phyloP scores from a whole-genome alignment of 495 filamentous ascomycete genomes.

The Lophium mytilinum region DNA sequence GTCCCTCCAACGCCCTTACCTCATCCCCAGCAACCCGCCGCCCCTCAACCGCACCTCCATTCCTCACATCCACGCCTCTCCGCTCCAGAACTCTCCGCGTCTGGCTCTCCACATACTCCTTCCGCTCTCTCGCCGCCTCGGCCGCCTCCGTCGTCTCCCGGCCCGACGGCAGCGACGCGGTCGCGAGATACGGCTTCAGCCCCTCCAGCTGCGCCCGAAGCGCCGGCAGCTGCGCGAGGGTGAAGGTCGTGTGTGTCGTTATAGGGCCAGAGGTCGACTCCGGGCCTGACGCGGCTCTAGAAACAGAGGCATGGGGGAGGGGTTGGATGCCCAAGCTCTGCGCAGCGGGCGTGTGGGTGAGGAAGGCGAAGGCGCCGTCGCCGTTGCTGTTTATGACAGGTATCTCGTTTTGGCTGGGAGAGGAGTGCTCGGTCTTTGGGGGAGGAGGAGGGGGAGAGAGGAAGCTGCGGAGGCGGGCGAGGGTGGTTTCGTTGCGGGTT shows the following conservation, averaged over 20 bases:
- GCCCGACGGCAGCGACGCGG: constrained; percentile 20
- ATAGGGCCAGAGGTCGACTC: constrained; percentile 36
- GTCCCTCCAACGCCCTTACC: constrained; percentile 30
- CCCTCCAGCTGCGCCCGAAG: constrained; percentile 57
- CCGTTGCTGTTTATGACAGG: constrained; percentile 2
- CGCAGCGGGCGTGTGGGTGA: constrained; percentile 43
- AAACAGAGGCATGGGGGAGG: background rate
- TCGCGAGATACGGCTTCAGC: constrained; percentile 43
- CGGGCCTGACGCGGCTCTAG: constrained; percentile 10
- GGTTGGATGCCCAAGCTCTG: constrained; percentile 37
- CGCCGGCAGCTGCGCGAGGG: constrained; percentile 69
- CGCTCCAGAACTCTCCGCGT: constrained; percentile 26
- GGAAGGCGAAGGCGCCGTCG: constrained; percentile 40
- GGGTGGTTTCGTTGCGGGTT: constrained; percentile 64
- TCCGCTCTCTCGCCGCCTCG: constrained; percentile 23
- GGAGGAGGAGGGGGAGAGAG: constrained; percentile 26
- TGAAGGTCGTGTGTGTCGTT: constrained; percentile 70
- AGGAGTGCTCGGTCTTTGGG: constrained; percentile 5
- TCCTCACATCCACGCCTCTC: constrained; percentile 27
- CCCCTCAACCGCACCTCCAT: constrained; percentile 20
- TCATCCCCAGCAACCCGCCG: constrained; percentile 28
- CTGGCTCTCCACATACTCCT: constrained; percentile 33
- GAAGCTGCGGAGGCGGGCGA: constrained; percentile 56
- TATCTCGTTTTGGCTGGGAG: background rate
- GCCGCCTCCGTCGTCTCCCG: constrained; percentile 6